Evolutionary conservation across 2,329 filamentous ascomycete genomes (phyloP), one percentile per base, ranked within the genome.

Genomic region (Trichophyton simii): DNA sequence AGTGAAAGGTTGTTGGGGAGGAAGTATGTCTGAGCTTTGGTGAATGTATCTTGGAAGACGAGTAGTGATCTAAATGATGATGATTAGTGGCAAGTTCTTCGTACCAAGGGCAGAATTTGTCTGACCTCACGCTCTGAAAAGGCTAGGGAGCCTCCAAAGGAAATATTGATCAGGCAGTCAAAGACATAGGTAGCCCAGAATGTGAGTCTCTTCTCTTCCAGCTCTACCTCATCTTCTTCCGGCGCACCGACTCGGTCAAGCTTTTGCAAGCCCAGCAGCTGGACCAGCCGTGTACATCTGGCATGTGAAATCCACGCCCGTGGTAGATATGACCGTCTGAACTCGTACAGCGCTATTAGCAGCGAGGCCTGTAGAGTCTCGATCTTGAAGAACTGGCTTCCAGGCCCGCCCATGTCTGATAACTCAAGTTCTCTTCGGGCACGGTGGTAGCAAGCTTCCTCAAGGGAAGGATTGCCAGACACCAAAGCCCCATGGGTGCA

Each of bases 201-300:
- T n/a, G 58, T 59, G 31, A 59, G 58, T 18, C 58, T 59, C 31
- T 50, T 59, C 20, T 59, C 58, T 59, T 59, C 58, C 13, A 59
- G 18, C 2, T 59, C 58, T 3, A 22, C n/a, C n/a, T 59, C 58
- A 22, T 59, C 58, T 38, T 48, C 41, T 9, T 59, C 58, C 4
- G 41, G 22, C 3, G 41, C 22, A 15, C 25, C 18, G 31, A 31
- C 31, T 50, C 38, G 58, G 6, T 59, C 58, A 8, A 59, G 58
- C 36, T 38, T 46, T 15, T 59, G 41, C n/a, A 59, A 25, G 28
- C 42, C 58, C 25, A 59, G 42, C 15, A 59, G 44, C 20, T 59
- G 58, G 9, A 59, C 58, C 8, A 59, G 44, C 25, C 58, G n/a
- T 11, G 31, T 59, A 22, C 58, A 59, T 28, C 58, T 31, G 13